Conservation (phyloP, 345 rosid species). For the Moricandia arvensis region DNA sequence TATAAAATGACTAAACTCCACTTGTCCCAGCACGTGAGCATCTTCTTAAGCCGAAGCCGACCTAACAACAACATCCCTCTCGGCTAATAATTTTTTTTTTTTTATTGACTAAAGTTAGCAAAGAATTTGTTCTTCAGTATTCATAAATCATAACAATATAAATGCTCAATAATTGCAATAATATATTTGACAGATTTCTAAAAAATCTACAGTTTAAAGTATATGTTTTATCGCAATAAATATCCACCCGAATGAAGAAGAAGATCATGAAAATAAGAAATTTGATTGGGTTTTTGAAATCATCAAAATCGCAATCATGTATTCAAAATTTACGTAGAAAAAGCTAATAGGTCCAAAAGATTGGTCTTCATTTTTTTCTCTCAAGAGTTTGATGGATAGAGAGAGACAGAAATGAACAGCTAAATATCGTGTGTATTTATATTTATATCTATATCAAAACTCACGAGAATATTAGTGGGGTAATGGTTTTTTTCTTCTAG, state of each 20-base stretch:
- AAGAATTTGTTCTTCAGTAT: not conserved
- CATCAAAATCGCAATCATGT: constrained; percentile 11
- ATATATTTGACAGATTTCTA: not conserved
- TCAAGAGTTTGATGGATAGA: constrained; percentile 14
- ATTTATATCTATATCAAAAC: constrained; percentile 8
- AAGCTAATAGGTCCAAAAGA: constrained; percentile 32
- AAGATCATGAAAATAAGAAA: not conserved
- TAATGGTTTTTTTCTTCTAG: not conserved
- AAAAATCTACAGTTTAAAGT: not conserved
- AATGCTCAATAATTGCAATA: not conserved
- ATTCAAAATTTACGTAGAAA: constrained; percentile 21
- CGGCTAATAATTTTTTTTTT: not conserved
- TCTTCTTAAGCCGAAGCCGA: not conserved
- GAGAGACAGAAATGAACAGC: constrained; percentile 22
- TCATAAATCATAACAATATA: not conserved
- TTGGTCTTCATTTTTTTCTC: constrained; percentile 30
- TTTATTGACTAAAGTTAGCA: too few species aligned
- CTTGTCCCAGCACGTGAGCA: not conserved
- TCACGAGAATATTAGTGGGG: constrained; percentile 6
- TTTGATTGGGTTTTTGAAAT: not conserved
- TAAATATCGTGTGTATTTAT: not conserved
- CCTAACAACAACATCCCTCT: not conserved
- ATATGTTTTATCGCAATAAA: not conserved
- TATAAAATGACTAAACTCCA: not conserved
- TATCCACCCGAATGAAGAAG: not conserved